Evolutionary conservation across 1,284 basidiomycete genomes (phyloP).

Genomic region (Sporisorium graminicola): DNA sequence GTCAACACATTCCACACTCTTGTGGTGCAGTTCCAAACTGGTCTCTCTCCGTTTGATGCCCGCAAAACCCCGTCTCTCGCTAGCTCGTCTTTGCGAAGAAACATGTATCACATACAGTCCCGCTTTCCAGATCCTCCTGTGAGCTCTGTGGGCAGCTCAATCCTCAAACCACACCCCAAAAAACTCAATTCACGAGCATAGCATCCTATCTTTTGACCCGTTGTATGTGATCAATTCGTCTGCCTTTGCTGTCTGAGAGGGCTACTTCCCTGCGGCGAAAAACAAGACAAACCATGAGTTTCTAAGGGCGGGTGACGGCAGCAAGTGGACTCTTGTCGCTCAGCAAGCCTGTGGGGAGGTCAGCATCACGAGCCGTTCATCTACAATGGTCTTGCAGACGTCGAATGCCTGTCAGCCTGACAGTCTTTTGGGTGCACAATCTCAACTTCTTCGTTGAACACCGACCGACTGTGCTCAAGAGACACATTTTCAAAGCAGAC

Average conservation of each 20-base stretch:
- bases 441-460: too few relatives aligned
- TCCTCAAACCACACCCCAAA: constrained; percentile 11
- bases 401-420: too few relatives aligned
- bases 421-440: too few relatives aligned
- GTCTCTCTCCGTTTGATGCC: constrained; percentile 14
- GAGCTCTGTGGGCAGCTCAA: constrained; percentile 37
- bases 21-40: constrained; percentile 2
- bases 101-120: constrained; percentile 25
- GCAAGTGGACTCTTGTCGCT: too few relatives aligned
- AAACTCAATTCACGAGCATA: constrained; percentile 45
- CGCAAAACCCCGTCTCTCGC: too few relatives aligned
- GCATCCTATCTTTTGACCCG: constrained; percentile 26
- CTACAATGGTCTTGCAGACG: too few relatives aligned
- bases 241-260: neutral
- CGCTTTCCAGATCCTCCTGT: neutral
- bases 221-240: constrained; percentile 1
- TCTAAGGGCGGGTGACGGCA: too few relatives aligned
- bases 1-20: constrained; percentile 4
- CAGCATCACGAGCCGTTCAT: too few relatives aligned
- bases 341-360: too few relatives aligned
- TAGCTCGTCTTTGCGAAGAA: neutral
- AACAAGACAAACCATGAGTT: neutral
- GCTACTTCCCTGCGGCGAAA: neutral
- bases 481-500: neutral
- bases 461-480: too few relatives aligned